Base-by-base conservation (phyloP, 2,329 filamentous ascomycete genomes). In the Fusarium succisae region DNA sequence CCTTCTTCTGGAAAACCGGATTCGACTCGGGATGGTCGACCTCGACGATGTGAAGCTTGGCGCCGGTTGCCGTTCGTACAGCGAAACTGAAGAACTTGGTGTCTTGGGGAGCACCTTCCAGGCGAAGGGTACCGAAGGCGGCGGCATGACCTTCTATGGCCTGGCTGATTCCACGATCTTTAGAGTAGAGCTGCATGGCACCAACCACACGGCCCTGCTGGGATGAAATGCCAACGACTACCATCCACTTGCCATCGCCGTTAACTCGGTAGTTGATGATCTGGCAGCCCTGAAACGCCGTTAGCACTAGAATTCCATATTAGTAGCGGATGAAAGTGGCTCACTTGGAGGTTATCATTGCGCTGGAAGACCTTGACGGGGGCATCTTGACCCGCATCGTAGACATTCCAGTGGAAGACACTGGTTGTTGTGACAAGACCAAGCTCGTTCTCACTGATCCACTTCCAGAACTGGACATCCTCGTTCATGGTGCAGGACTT, bases 261-360 rank as follows among this genome's bases (percentile, higher is more conserved):
- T 96, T 98, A 78, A 97, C 94, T 77, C 96, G 94, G 86, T 99
- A 99, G 87, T 98, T 99, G 90, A 99, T 99, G 84, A 99, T 99
- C 90, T 99, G 96, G 85, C 94, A 97, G 76, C 93, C 93, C 94
- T 97, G 79, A 65, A 43, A 53, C 22, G 39, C 41, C 62, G 69
- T 77, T 69, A 80, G 78, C 72, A 51, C 39, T 37, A 50, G 14
- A 48, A 53, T 32, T 7, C 22, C 28, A 39, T 22, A 35, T 61
- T 55, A 63, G 20, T 44, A 22, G n/a, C 20, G 30, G 15, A 39
- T 15, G 38, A 58, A 39, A 54, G 44, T 45, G 24, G 87, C 93
- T 77, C 88, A 96, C 94, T 78, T 89, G 90, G 64, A 99, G 90
- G 82, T 98, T 98, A 77, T 92, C 89, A 81, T 98, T 96, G 80